A percentile compares a stretch with the other conserved stretches of the same genome.
These are phyloP conservation scores for Populus ilicifolia DNA, from an alignment of 345 rosid genomes.

Conservation along the genomic window DNA sequence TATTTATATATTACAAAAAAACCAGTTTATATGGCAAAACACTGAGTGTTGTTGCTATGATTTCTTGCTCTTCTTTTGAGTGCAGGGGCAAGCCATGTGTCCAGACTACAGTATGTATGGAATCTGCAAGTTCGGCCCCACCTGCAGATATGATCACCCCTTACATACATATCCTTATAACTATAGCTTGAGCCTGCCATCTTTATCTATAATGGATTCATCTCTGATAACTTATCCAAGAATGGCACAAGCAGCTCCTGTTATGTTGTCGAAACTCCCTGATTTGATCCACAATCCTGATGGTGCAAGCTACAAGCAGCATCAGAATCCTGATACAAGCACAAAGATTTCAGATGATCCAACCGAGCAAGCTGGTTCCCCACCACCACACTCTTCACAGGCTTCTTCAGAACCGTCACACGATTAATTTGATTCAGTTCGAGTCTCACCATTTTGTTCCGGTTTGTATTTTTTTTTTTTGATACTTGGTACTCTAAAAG, in stretches of 20 bases:
- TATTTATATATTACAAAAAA: neutral
- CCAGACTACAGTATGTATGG: conserved; percentile 57
- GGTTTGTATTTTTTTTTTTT: conserved; percentile 2
- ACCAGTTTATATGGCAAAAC: neutral
- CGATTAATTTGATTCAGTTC: conserved; percentile 22
- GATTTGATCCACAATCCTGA: conserved; percentile 32
- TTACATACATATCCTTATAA: conserved; percentile 41
- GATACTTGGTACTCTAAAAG: conserved; percentile 14
- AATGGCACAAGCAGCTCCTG: conserved; percentile 27
- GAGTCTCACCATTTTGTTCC: neutral
- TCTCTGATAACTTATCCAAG: conserved; percentile 41
- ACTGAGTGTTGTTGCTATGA: neutral
- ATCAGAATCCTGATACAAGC: conserved; percentile 21
- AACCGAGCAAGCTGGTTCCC: conserved; percentile 27
- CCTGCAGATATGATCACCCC: conserved; percentile 72
- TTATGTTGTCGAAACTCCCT: conserved; percentile 23
- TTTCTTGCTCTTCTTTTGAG: conserved; percentile 10
- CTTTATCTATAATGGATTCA: conserved; percentile 36
- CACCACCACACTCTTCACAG: conserved; percentile 29
- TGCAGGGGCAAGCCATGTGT: conserved; percentile 73
- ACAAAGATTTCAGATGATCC: conserved; percentile 35
- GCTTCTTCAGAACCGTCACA: conserved; percentile 34
- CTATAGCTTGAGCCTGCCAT: conserved; percentile 40
- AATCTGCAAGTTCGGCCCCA: conserved; percentile 65
- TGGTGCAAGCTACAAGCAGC: conserved; percentile 20